phyloP scores from a whole-genome alignment of 169 alveolate species.

The Plasmodium gonderi region DNA sequence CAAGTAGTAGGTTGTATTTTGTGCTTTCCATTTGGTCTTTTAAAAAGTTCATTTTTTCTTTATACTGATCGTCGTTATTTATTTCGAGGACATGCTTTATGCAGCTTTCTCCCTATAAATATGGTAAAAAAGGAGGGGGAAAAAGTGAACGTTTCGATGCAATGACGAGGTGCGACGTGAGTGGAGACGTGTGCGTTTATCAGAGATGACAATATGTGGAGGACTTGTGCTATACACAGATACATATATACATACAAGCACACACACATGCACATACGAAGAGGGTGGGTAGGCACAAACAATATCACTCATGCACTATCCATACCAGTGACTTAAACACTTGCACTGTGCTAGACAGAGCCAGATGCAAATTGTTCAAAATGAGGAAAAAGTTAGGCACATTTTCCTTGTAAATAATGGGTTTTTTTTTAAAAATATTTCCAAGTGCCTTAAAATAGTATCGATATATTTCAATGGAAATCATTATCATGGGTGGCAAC shows the following conservation, averaged over 20 bases:
- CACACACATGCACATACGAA: background rate
- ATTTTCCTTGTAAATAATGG: conserved; percentile 28
- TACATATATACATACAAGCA: background rate
- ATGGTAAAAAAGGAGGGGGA: background rate
- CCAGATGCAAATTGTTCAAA: conserved; percentile 17
- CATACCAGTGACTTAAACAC: conserved; percentile 67
- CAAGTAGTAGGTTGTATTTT: conserved; percentile 33
- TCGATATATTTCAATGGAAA: conserved; percentile 55
- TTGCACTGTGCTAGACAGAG: conserved; percentile 3
- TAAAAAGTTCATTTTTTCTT: conserved; percentile 27
- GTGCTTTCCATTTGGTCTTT: conserved; percentile 30
- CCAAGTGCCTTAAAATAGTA: conserved; percentile 50
- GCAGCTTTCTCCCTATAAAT: conserved; percentile 57
- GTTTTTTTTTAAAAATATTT: conserved; percentile 37
- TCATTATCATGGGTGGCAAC: conserved; percentile 59
- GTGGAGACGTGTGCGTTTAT: no score
- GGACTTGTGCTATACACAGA: no score
- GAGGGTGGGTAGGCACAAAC: background rate
- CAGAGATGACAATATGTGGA: no score
- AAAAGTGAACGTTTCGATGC: background rate
- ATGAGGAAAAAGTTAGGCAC: conserved; percentile 16
- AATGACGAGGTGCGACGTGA: no score
- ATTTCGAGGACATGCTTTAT: conserved; percentile 13
- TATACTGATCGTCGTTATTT: conserved; percentile 17
- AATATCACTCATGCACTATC: background rate